Evolutionary conservation across 139 green algal genomes (phyloP).

Genomic region (Bryopsis sp.): DNA sequence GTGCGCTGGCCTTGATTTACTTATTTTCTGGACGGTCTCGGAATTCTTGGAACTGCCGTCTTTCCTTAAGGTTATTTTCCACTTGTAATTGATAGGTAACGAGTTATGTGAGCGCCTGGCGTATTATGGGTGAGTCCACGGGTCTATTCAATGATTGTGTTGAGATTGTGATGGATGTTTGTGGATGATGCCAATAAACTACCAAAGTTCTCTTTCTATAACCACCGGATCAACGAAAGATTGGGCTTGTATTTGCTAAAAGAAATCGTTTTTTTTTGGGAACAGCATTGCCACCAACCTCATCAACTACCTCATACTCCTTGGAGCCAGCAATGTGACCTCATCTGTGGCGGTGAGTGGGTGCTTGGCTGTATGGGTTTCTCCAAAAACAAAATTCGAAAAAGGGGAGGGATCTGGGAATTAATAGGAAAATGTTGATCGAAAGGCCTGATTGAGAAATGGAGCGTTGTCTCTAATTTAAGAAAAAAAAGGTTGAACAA

Average conservation of each 20-base stretch:
- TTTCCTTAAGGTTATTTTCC: too few relatives aligned
- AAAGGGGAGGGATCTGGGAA: too few relatives aligned
- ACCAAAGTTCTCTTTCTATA: neutral
- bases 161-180: neutral
- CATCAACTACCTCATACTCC: slow-evolving; percentile 73
- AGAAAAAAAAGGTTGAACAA: too few relatives aligned
- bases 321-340: neutral
- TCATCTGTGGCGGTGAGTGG: neutral
- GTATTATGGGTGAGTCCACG: slow-evolving; percentile 60
- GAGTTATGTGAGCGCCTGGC: slow-evolving; percentile 88
- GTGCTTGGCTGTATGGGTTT: neutral
- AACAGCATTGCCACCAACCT: slow-evolving; percentile 76
- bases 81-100: too few relatives aligned
- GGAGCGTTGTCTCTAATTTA: too few relatives aligned
- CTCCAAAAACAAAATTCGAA: neutral
- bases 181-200: neutral
- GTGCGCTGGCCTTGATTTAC: too few relatives aligned
- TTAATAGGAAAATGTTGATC: too few relatives aligned
- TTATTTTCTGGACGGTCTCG: too few relatives aligned
- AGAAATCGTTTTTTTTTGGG: neutral
- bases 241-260: neutral
- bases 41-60: too few relatives aligned
- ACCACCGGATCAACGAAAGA: neutral
- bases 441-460: too few relatives aligned
- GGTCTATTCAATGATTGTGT: neutral